Evolutionary conservation across 345 rosid species (phyloP).

Genomic region (Noccaea caerulescens): DNA sequence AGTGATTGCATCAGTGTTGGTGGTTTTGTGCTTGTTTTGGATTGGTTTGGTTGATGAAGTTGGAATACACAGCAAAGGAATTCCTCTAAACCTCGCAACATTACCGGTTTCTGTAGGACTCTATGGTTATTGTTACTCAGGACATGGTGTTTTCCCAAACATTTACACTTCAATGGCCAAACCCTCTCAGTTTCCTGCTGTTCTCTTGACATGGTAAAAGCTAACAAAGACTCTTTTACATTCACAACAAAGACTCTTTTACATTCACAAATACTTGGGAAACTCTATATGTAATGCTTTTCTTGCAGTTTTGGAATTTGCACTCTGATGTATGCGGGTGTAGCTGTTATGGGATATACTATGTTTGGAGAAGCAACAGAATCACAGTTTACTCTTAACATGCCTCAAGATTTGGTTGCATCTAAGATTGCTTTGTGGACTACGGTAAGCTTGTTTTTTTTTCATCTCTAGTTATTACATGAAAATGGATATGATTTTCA

Average conservation of each 20-base stretch:
- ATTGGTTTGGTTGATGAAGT: slow-evolving; percentile 76
- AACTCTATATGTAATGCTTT: background rate
- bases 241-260: background rate
- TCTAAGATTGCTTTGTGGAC: slow-evolving; percentile 98
- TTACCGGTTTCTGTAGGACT: slow-evolving; percentile 93
- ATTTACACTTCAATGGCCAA: slow-evolving; percentile 92
- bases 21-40: slow-evolving; percentile 88
- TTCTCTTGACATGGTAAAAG: slow-evolving; percentile 73
- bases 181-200: slow-evolving; percentile 68
- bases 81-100: slow-evolving; percentile 62
- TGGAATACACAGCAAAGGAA: slow-evolving; percentile 67
- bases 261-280: background rate
- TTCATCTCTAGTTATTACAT: slow-evolving; percentile 6
- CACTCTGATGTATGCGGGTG: slow-evolving; percentile 79
- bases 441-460: slow-evolving; percentile 53
- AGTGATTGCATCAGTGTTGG: slow-evolving; percentile 78
- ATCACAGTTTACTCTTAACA: slow-evolving; percentile 90
- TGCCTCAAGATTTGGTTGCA: slow-evolving; percentile 82
- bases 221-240: background rate
- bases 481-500: background rate
- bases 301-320: slow-evolving; percentile 67
- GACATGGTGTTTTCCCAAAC: slow-evolving; percentile 97
- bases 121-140: slow-evolving; percentile 92
- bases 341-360: slow-evolving; percentile 82
- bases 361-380: slow-evolving; percentile 80